Percentiles rank a stretch among this genome's conserved stretches.
Evolutionary conservation across 768 basidiomycete genomes (phyloP).

Genomic region (Rhizopogon salebrosus): DNA sequence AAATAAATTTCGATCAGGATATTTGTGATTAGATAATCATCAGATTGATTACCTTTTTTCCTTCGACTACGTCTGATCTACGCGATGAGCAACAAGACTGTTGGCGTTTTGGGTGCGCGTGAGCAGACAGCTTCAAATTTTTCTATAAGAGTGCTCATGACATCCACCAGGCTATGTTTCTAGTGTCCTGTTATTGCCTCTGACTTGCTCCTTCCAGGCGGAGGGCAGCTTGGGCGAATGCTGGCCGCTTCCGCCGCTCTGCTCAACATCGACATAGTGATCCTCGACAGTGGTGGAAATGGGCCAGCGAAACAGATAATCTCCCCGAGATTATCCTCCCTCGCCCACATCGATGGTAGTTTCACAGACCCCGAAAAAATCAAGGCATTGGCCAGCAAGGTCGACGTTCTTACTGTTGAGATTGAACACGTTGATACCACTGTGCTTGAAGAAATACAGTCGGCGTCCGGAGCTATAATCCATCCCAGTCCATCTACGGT

Average conservation of each 20-base stretch:
- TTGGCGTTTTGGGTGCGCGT: conserved; percentile 28
- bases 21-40: neutral
- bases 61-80: neutral
- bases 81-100: conserved; percentile 20
- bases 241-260: conserved; percentile 85
- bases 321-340: conserved; percentile 41
- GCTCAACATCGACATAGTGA: conserved; percentile 75
- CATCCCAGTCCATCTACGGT: conserved; percentile 84
- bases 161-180: conserved; percentile 7
- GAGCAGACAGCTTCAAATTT: conserved; percentile 2
- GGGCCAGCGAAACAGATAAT: conserved; percentile 89
- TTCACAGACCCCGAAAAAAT: conserved; percentile 81
- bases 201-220: conserved; percentile 49
- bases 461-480: conserved; percentile 32
- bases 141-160: conserved; percentile 6
- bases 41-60: neutral
- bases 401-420: conserved; percentile 89
- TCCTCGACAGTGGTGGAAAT: conserved; percentile 78
- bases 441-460: conserved; percentile 49
- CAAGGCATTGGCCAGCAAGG: conserved; percentile 68
- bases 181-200: neutral
- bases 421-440: conserved; percentile 91
- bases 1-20: neutral
- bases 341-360: conserved; percentile 79
- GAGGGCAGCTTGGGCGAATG: conserved; percentile 98